A percentile compares a stretch with the other conserved stretches of the same genome.
Evolutionary conservation across 2,329 filamentous ascomycete genomes (phyloP).

Genomic region (Trichoderma atrobrunneum): DNA sequence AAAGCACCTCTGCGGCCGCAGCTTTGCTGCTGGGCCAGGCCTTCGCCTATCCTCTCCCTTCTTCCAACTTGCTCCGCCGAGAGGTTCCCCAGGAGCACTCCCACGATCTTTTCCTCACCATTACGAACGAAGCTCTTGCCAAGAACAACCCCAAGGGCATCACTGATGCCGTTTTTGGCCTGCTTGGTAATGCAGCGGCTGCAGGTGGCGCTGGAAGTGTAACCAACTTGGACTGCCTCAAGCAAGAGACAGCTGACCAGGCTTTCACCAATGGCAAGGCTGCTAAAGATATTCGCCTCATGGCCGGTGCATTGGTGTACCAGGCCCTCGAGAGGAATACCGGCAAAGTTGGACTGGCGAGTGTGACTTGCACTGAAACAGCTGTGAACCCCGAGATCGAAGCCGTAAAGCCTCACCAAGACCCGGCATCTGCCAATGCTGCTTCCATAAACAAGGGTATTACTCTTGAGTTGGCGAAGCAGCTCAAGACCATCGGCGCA

Average conservation of each 20-base stretch:
- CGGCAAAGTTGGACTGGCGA: not conserved
- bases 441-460: not conserved
- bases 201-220: not conserved
- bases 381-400: not conserved
- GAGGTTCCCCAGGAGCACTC: not conserved
- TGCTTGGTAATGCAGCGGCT: not conserved
- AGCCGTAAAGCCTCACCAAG: not conserved
- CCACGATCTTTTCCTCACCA: not conserved
- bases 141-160: not conserved
- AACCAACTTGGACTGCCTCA: not conserved
- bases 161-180: not conserved
- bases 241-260: conserved; percentile 1
- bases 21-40: not conserved
- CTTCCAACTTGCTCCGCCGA: not conserved
- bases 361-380: not conserved
- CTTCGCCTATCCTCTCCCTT: not conserved
- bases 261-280: not conserved
- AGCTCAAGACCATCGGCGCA: not conserved
- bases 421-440: not conserved
- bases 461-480: conserved; percentile 3
- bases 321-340: not conserved
- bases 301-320: conserved; percentile 1
- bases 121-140: not conserved
- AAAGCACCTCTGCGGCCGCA: not conserved
- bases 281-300: not conserved